These are phyloP conservation scores for Saccharomyces hybrid DNA, from an alignment of 1,139 yeast genomes.

Conservation along the genomic window DNA sequence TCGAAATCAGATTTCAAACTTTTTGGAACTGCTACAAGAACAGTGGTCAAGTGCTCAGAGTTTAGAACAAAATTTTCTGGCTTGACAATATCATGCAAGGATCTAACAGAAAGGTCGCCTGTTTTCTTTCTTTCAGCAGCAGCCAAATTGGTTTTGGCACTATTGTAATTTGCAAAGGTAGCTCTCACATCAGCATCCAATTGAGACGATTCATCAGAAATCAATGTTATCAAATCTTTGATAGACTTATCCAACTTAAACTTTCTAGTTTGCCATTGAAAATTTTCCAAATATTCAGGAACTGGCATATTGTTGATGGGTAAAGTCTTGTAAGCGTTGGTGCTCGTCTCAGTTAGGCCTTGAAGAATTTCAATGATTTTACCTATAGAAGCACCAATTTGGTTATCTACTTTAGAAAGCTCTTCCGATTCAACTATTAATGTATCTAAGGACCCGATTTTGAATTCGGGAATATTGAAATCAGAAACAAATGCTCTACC, in stretches of 20 bases:
- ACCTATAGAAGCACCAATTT: conserved; percentile 56
- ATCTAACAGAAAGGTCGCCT: conserved; percentile 86
- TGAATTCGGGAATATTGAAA: conserved; percentile 74
- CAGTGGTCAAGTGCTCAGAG: conserved; percentile 78
- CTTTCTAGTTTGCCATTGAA: conserved; percentile 82
- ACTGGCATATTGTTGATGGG: conserved; percentile 41
- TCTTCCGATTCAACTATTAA: conserved; percentile 89
- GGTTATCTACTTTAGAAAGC: conserved; percentile 68
- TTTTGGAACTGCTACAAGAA: conserved; percentile 82
- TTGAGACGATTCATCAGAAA: conserved; percentile 70
- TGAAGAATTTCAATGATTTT: conserved; percentile 74
- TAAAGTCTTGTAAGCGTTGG: conserved; percentile 43
- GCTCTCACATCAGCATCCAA: conserved; percentile 77
- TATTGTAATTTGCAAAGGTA: conserved; percentile 60
- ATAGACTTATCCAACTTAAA: conserved; percentile 80
- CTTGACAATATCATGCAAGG: conserved; percentile 80
- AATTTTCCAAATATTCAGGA: conserved; percentile 59
- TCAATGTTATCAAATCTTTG: conserved; percentile 59
- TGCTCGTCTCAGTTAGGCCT: conserved; percentile 38
- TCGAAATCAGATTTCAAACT: conserved; percentile 52
- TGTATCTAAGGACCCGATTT: conserved; percentile 90
- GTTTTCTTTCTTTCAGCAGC: conserved; percentile 89
- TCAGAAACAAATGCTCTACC: conserved; percentile 33
- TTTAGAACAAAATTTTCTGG: conserved; percentile 77
- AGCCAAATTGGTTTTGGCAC: conserved; percentile 73